Percentiles rank a stretch among this genome's conserved stretches.
phyloP scores from a whole-genome alignment of 2,329 filamentous ascomycete species.

The Aspergillus spinulosporus region DNA sequence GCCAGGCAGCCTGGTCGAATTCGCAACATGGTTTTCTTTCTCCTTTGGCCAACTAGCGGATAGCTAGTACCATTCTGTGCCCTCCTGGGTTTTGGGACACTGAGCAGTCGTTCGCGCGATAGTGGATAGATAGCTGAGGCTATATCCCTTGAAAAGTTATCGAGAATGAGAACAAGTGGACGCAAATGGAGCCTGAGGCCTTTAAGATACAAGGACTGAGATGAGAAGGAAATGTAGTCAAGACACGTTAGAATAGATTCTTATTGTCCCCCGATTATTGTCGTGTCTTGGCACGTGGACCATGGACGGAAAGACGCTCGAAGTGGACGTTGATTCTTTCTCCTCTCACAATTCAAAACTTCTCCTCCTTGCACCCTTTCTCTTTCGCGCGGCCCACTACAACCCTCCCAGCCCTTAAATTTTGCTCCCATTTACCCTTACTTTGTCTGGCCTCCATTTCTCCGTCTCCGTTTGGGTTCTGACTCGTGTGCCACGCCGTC shows the following conservation, averaged over 20 bases:
- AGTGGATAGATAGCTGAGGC: not conserved
- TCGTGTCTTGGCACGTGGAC: conserved; percentile 23
- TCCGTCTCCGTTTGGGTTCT: conserved; percentile 2
- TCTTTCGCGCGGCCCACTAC: not conserved
- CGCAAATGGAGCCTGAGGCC: not conserved
- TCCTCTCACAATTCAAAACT: conserved; percentile 15
- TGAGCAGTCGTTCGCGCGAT: not conserved
- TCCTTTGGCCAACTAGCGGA: not conserved
- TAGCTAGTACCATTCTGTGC: not conserved
- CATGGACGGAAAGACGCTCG: conserved; percentile 18
- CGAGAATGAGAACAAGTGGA: not conserved
- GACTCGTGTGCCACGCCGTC: conserved; percentile 6
- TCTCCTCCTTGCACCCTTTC: conserved; percentile 13
- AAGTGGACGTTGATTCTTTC: conserved; percentile 17
- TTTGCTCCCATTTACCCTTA: conserved; percentile 3
- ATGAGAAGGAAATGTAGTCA: conserved; percentile 10
- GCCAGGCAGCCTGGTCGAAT: not conserved
- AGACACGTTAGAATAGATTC: conserved; percentile 12
- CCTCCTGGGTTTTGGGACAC: not conserved
- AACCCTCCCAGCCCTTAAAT: conserved; percentile 2
- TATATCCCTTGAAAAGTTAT: not conserved
- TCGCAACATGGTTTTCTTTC: not conserved
- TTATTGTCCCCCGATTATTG: conserved; percentile 11
- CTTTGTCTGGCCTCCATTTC: not conserved
- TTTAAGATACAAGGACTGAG: not conserved